Conservation (phyloP, 2,329 filamentous ascomycete species). For the Fusarium chaquense region DNA sequence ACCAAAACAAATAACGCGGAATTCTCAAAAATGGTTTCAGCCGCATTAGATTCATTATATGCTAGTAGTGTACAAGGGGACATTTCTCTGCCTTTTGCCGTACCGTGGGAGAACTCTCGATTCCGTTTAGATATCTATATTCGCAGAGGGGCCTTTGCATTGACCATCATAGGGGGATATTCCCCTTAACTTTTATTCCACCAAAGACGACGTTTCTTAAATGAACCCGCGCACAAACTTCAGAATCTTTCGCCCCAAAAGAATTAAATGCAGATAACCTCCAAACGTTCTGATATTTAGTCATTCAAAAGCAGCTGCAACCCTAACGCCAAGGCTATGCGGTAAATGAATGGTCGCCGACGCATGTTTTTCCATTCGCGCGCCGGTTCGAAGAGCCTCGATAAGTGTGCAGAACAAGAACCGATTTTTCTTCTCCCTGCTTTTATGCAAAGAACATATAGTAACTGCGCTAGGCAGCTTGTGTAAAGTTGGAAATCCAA, state of each 20-base stretch:
- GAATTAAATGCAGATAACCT: slow-evolving; percentile 41
- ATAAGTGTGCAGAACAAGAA: slow-evolving; percentile 23
- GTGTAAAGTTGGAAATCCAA: slow-evolving; percentile 32
- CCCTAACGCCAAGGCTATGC: slow-evolving; percentile 48
- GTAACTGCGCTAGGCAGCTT: slow-evolving; percentile 9
- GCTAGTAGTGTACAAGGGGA: slow-evolving; percentile 44
- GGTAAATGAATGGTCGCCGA: slow-evolving; percentile 42
- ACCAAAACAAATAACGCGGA: background rate
- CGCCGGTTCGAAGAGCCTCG: slow-evolving; percentile 37
- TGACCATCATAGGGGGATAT: slow-evolving; percentile 20
- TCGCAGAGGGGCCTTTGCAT: slow-evolving; percentile 12
- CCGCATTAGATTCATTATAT: slow-evolving; percentile 44
- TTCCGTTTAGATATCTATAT: slow-evolving; percentile 18
- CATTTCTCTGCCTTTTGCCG: slow-evolving; percentile 11
- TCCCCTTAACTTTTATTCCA: slow-evolving; percentile 32
- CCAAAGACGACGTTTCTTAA: slow-evolving; percentile 28
- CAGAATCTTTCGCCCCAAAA: slow-evolving; percentile 15
- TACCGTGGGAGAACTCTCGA: slow-evolving; percentile 1
- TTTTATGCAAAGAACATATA: slow-evolving; percentile 37
- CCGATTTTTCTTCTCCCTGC: slow-evolving; percentile 15
- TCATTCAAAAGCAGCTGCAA: slow-evolving; percentile 29
- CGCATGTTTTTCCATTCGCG: slow-evolving; percentile 27
- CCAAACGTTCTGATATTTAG: slow-evolving; percentile 25
- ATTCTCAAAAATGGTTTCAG: slow-evolving; percentile 17
- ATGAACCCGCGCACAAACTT: slow-evolving; percentile 35